phyloP scores from a whole-genome alignment of 352 stramenopile species.

The Phytopythium helicoides region DNA sequence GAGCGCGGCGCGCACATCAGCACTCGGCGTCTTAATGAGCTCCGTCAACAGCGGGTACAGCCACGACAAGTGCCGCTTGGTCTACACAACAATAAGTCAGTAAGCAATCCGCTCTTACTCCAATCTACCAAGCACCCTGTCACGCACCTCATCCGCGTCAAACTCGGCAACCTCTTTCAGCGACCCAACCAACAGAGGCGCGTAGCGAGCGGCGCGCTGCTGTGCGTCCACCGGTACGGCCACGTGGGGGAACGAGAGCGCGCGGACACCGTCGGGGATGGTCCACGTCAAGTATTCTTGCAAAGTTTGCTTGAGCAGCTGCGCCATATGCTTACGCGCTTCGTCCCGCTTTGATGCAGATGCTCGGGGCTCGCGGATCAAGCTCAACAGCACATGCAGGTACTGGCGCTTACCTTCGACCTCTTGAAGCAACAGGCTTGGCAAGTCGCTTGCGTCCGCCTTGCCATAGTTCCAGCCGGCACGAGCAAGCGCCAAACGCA shows the following conservation, averaged over 20 bases:
- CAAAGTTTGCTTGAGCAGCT: conserved; percentile 60
- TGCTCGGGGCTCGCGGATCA: conserved; percentile 23
- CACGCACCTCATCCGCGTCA: conserved; percentile 49
- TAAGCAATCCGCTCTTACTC: conserved; percentile 10
- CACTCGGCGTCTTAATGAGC: conserved; percentile 64
- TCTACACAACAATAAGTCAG: conserved; percentile 22
- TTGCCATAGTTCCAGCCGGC: conserved; percentile 53
- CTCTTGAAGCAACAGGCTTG: conserved; percentile 71
- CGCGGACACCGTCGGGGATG: conserved; percentile 3
- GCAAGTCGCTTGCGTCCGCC: conserved; percentile 40
- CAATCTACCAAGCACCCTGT: background rate
- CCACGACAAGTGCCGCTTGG: conserved; percentile 70
- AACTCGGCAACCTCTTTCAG: conserved; percentile 49
- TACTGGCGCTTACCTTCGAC: conserved; percentile 77
- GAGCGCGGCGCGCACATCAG: conserved; percentile 61
- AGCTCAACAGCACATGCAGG: conserved; percentile 58
- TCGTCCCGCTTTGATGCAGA: conserved; percentile 44
- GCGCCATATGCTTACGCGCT: conserved; percentile 59
- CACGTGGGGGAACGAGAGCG: conserved; percentile 13
- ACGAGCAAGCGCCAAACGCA: conserved; percentile 48
- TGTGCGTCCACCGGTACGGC: conserved; percentile 38
- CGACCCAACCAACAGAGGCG: conserved; percentile 47
- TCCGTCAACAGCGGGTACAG: conserved; percentile 77
- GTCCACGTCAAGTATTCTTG: conserved; percentile 74
- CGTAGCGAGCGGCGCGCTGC: conserved; percentile 56